Evolutionary conservation across 1,284 basidiomycete species (phyloP).

Genomic region (Agaricales sp.): DNA sequence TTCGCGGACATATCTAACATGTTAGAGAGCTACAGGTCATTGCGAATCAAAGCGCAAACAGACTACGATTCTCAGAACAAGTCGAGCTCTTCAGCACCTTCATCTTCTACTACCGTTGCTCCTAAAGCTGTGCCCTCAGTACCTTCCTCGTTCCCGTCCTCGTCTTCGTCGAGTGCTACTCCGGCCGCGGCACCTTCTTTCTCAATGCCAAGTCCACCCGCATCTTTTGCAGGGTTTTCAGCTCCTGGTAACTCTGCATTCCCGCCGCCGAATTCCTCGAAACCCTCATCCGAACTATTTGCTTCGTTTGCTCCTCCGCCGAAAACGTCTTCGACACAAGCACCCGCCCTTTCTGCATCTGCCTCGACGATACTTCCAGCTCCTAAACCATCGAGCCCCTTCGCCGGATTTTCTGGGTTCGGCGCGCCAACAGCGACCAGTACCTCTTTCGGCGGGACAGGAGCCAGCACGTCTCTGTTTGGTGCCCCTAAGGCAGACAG

Average conservation of each 20-base stretch:
- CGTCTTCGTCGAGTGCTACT: neutral
- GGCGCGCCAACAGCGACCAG: no score
- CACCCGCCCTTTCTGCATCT: no score
- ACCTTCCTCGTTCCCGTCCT: slow-evolving; percentile 1
- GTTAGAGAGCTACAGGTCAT: slow-evolving; percentile 54
- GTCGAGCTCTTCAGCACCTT: neutral
- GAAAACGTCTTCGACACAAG: no score
- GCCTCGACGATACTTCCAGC: no score
- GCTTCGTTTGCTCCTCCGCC: no score
- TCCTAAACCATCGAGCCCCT: neutral
- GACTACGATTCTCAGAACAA: slow-evolving; percentile 35
- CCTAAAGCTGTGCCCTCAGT: neutral
- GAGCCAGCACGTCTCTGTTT: no score
- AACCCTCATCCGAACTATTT: no score
- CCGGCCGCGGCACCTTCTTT: slow-evolving; percentile 4
- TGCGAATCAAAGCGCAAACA: slow-evolving; percentile 47
- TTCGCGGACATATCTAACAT: slow-evolving; percentile 61
- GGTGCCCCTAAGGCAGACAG: no score
- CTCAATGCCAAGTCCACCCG: slow-evolving; percentile 11
- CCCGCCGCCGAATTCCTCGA: neutral
- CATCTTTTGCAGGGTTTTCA: slow-evolving; percentile 7
- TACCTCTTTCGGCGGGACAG: no score
- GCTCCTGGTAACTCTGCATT: slow-evolving; percentile 9
- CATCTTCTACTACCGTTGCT: slow-evolving; percentile 6
- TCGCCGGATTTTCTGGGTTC: neutral